Base-by-base conservation (phyloP, 2,329 filamentous ascomycete species). In the Ramularia endophylla region DNA sequence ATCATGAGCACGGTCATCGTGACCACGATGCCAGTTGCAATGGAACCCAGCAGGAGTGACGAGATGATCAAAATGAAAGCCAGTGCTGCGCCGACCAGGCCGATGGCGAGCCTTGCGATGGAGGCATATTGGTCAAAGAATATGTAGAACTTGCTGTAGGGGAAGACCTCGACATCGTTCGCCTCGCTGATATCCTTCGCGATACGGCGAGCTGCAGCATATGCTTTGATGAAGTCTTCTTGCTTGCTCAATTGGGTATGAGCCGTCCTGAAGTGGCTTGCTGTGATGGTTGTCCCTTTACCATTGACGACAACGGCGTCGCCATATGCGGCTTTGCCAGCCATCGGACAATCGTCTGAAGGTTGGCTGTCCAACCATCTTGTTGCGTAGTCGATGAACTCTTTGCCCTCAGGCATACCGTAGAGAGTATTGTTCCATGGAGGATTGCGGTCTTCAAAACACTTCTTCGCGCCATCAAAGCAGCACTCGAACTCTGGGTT, bases 121-220 rank as follows among this genome's bases (percentile, higher is more conserved):
- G 78, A 78, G 5, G 87, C 77, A 60, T 98, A 98, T 62, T 97
- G 92, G 61, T 98, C 92, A 62, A 98, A 98, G 76, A 97, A 98
- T 62, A 98, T 89, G 70, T 98, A 98, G 64, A 95, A 95, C 46
- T 95, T 83, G 54, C 87, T 94, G 69, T 98, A 98, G 0, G 92
- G 87, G 73, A 98, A 98, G 3, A 98, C 82, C 17, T 92, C 81
- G 16, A 86, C 79, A 2, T 87, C 87, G 4, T 88, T 89, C 38
- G 75, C 73, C 39, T 76, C 66, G 11, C 75, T 82, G 38, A 98
- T 81, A 19, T 85, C 83, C 9, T 80, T 69, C 0, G 90, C 81
- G 48, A 98, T 95, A 46, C 92, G 85, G 13, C 90, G 85, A 3
- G 92, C 92, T 1, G 90, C 80, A 4, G 83, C 80, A 63, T 97